A percentile compares a stretch with the other conserved stretches of the same genome.
Conservation (phyloP, 202 grass and related monocot species). For the Saccharum hybrid region DNA sequence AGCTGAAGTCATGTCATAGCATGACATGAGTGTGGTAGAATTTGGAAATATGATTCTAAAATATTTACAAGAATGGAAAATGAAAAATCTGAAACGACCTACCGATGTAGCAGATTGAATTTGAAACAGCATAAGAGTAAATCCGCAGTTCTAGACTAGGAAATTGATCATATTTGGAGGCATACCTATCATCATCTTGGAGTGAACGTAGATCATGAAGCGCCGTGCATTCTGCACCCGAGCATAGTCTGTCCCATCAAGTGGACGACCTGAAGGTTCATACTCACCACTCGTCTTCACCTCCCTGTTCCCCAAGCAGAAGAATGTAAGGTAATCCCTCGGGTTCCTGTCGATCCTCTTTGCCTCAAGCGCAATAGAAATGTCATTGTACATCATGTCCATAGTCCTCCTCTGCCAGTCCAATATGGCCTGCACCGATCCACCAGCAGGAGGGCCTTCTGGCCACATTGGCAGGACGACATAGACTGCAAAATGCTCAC, state of each 20-base stretch:
- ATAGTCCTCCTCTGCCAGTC: constrained; percentile 98
- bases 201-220: constrained; percentile 98
- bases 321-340: constrained; percentile 90
- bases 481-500: constrained; percentile 79
- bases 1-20: background rate
- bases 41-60: background rate
- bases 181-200: constrained; percentile 99
- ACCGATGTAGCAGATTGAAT: background rate
- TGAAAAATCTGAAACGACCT: background rate
- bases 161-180: background rate
- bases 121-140: background rate
- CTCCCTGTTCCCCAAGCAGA: constrained; percentile 92
- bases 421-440: constrained; percentile 75
- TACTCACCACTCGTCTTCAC: constrained; percentile 77
- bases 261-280: constrained; percentile 61
- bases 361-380: constrained; percentile 62
- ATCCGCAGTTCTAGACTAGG: background rate
- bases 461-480: constrained; percentile 96
- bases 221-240: constrained; percentile 72
- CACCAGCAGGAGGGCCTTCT: constrained; percentile 75
- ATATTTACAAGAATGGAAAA: background rate
- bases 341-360: constrained; percentile 63
- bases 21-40: background rate
- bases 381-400: constrained; percentile 98
- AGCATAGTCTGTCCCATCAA: constrained; percentile 65